Base-by-base conservation (phyloP, 108 stramenopile species). In the Epipyxis sp. region DNA sequence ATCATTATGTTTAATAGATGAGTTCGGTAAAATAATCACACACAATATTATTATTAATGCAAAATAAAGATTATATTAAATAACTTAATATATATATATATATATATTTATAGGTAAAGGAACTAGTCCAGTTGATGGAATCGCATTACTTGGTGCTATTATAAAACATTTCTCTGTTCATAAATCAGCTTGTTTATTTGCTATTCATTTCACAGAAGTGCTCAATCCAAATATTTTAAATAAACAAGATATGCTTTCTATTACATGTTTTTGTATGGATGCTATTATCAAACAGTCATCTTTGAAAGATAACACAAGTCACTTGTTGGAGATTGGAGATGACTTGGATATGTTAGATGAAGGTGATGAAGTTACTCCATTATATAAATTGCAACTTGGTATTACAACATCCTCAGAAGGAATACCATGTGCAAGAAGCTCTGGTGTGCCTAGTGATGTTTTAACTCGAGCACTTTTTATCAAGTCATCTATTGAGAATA, bases 171-270 rank as follows among this genome's bases (percentile, higher is more conserved):
- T 97, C 0, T 82, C 86, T 32, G 61, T 74, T 40, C 84, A 78
- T 44, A 84, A 83, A 34, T 91, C 90, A 84, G 89, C 89, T 62
- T 86, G 89, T n/a, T 82, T 96, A 44, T 92, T 92, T 76, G 94
- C 93, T 0, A 92, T 94, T 27, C 97, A 97, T 76, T 93, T 96
- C 74, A 87, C 94, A 35, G 97, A 97, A 85, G 82, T 95, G 6
- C 25, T 65, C 20, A 37, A 3, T 65, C 30, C 20, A 6, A 6
- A 29, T 13, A 25, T 25, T 25, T 6, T 65, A 35, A 35, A 10
- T 25, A 16, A 65, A 6, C 61, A 65, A 65, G 27, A 6, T 65
- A 29, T 65, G 27, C 3, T 6, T 6, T 35, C 34, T 32, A 65
- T 65, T 25, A 65, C 20, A 16, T 65, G 61, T 32, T 65, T 65